Evolutionary conservation across 2,329 filamentous ascomycete species (phyloP).

Genomic region (Sporothrix sp.): DNA sequence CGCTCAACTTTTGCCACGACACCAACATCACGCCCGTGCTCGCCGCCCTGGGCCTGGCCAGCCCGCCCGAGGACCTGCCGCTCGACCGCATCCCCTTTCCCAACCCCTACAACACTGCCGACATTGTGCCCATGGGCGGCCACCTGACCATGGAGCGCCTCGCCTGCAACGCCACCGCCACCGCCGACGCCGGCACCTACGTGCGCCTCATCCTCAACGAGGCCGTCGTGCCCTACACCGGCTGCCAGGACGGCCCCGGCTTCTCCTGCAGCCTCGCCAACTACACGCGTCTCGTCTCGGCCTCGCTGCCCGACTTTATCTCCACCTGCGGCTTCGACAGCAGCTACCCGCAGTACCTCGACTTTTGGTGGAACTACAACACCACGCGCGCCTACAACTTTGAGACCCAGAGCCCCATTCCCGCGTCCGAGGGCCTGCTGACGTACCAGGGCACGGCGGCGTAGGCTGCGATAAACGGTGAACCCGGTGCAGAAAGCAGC

Average conservation of each 20-base stretch:
- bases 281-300: slow-evolving; percentile 34
- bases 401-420: slow-evolving; percentile 13
- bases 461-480: background rate
- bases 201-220: slow-evolving; percentile 53
- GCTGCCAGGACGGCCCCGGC: slow-evolving; percentile 46
- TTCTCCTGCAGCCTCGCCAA: slow-evolving; percentile 38
- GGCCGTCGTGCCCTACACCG: slow-evolving; percentile 48
- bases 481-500: no score
- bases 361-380: slow-evolving; percentile 17
- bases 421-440: slow-evolving; percentile 6
- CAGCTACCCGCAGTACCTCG: slow-evolving; percentile 14
- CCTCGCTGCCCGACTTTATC: slow-evolving; percentile 12
- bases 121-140: slow-evolving; percentile 53
- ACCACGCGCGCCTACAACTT: slow-evolving; percentile 10
- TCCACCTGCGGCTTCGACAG: slow-evolving; percentile 13
- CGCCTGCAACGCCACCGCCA: slow-evolving; percentile 32
- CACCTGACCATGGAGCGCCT: slow-evolving; percentile 56
- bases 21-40: slow-evolving; percentile 17
- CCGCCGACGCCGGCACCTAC: slow-evolving; percentile 26
- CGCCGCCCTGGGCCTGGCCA: slow-evolving; percentile 12
- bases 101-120: slow-evolving; percentile 10
- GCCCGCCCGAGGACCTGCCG: slow-evolving; percentile 28
- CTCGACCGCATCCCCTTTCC: slow-evolving; percentile 33
- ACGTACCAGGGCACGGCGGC: slow-evolving; percentile 11
- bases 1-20: slow-evolving; percentile 16